These are phyloP conservation scores for Pistacia integerrima DNA, from an alignment of 345 rosid genomes.

Conservation along the genomic window DNA sequence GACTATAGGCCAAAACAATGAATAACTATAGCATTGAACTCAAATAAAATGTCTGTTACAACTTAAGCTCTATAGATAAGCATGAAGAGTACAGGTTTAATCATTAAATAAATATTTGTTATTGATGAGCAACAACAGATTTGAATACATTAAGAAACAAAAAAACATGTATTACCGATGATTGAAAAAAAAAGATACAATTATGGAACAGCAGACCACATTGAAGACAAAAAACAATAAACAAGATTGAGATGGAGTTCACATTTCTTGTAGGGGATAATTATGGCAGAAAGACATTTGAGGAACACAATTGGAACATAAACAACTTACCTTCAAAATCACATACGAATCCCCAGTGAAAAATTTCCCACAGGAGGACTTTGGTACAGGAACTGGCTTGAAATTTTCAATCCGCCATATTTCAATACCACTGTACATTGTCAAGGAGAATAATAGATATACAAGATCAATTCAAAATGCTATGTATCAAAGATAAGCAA, in stretches of 20 bases:
- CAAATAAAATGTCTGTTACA: too few species aligned
- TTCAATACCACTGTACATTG: constrained; percentile 74
- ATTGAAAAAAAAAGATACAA: too few species aligned
- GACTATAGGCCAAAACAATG: not conserved
- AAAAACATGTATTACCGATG: too few species aligned
- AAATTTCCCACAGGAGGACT: constrained; percentile 82
- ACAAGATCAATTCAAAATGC: constrained; percentile 13
- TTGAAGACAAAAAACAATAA: not conserved
- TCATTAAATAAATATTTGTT: not conserved
- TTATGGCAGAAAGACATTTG: not conserved
- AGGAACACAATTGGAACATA: not conserved
- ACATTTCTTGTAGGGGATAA: not conserved
- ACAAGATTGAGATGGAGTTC: not conserved
- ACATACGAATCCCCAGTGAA: constrained; percentile 95
- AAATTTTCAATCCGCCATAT: constrained; percentile 98
- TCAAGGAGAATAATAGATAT: constrained; percentile 48
- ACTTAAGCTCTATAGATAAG: not conserved
- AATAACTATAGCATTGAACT: not conserved
- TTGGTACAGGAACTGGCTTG: constrained; percentile 60
- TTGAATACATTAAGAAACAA: not conserved
- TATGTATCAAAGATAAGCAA: constrained; percentile 12
- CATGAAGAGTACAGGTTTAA: not conserved
- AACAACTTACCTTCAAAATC: constrained; percentile 68
- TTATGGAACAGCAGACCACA: not conserved
- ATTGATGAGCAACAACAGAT: not conserved